A percentile compares a stretch with the other conserved stretches of the same genome.
Evolutionary conservation across 345 rosid genomes (phyloP).

Genomic region (Eutrema yunnanense): DNA sequence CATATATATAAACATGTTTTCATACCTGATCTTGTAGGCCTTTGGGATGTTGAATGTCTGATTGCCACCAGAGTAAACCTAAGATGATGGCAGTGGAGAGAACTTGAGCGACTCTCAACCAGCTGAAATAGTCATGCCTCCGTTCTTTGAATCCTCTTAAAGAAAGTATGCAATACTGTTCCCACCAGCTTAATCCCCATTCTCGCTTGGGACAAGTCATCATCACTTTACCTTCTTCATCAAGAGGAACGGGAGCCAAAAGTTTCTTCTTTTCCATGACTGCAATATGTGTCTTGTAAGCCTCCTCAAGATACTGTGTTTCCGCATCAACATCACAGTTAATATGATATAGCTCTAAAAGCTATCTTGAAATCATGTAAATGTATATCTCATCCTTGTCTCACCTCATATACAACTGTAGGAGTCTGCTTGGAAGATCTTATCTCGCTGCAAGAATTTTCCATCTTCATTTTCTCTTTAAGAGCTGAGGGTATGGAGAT

Average conservation of each 20-base stretch:
- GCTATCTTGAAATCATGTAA: not conserved
- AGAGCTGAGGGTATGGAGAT: conserved; percentile 81
- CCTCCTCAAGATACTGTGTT: conserved; percentile 84
- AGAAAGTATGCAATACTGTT: conserved; percentile 68
- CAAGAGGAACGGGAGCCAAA: conserved; percentile 63
- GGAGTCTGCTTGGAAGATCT: conserved; percentile 63
- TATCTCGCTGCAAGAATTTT: conserved; percentile 31
- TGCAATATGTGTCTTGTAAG: conserved; percentile 60
- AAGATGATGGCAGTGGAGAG: conserved; percentile 75
- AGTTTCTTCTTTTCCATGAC: conserved; percentile 71
- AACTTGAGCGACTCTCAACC: conserved; percentile 92
- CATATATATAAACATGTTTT: not conserved
- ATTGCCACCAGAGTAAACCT: conserved; percentile 95
- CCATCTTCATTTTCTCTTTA: conserved; percentile 61
- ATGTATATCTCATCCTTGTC: conserved; percentile 1
- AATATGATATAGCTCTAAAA: not conserved
- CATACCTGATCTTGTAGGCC: conserved; percentile 87
- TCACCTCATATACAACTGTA: conserved; percentile 64
- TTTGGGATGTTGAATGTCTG: conserved; percentile 51
- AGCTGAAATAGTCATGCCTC: conserved; percentile 85
- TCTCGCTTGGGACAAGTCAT: conserved; percentile 51
- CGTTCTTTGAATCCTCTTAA: conserved; percentile 85
- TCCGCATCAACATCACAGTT: conserved; percentile 5
- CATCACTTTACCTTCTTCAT: conserved; percentile 58
- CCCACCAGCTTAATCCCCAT: conserved; percentile 94